Conservation (phyloP, 257 asterid genomes). For the Plantago elongata region DNA sequence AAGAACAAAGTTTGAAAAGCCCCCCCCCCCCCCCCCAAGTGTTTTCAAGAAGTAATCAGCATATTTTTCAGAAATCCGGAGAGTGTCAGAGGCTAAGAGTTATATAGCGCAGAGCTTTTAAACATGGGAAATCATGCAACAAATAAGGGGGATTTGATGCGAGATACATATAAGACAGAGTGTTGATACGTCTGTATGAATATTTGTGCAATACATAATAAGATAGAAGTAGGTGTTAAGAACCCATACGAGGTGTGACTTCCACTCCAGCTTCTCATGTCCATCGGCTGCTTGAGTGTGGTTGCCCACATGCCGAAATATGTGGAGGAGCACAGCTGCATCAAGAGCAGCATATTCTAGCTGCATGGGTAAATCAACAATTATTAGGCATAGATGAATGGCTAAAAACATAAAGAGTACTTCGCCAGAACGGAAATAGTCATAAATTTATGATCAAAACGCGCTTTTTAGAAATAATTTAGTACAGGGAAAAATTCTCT, state of each 20-base stretch:
- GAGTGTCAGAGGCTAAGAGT: no score
- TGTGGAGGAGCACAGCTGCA: slow-evolving; percentile 89
- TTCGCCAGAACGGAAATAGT: background rate
- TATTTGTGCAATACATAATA: background rate
- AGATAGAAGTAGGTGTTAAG: slow-evolving; percentile 1
- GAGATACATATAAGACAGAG: no score
- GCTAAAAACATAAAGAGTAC: background rate
- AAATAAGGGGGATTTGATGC: no score
- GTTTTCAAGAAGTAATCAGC: background rate
- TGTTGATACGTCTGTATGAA: background rate
- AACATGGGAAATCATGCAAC: no score
- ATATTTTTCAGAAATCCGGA: background rate
- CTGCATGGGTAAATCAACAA: slow-evolving; percentile 36
- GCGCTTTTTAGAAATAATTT: no score
- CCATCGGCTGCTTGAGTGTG: slow-evolving; percentile 49
- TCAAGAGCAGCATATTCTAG: slow-evolving; percentile 96
- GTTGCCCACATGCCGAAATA: slow-evolving; percentile 62
- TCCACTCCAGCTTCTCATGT: slow-evolving; percentile 68
- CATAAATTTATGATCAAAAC: background rate
- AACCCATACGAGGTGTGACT: slow-evolving; percentile 69
- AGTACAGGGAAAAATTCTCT: no score
- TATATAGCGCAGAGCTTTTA: no score
- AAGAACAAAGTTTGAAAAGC: no score
- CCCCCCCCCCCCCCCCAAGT: no score
- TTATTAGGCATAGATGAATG: slow-evolving; percentile 1